Evolutionary conservation across 23 red algal species (phyloP).

Genomic region (Cyanidioschyzon merolae): DNA sequence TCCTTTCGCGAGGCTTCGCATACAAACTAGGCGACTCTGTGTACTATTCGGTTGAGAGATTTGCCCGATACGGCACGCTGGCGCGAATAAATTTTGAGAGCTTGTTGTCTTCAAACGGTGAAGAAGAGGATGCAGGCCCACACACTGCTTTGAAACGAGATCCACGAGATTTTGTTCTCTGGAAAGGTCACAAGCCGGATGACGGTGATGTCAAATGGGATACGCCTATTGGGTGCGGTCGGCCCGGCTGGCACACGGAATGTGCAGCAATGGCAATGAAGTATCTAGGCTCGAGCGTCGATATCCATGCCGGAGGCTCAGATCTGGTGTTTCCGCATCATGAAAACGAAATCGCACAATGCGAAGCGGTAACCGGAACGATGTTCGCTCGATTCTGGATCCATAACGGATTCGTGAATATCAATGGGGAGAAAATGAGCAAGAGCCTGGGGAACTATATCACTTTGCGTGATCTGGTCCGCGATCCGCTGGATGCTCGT

Average conservation of each 20-base stretch:
- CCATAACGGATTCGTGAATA: conserved; percentile 96
- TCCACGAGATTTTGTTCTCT: conserved; percentile 87
- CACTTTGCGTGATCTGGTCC: conserved; percentile 62
- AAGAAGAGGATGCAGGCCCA: conserved; percentile 15
- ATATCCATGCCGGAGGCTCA: conserved; percentile 91
- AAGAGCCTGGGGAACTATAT: conserved; percentile 83
- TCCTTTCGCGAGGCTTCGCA: conserved; percentile 34
- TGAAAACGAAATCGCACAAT: conserved; percentile 96
- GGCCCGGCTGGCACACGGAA: conserved; percentile 97
- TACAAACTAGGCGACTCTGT: conserved; percentile 65
- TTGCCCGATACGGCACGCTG: conserved; percentile 65
- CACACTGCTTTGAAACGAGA: conserved; percentile 52
- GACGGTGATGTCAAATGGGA: conserved; percentile 70
- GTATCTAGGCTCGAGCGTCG: conserved; percentile 66
- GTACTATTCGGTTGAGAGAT: conserved; percentile 70
- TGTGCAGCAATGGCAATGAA: conserved; percentile 96
- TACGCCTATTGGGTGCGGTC: conserved; percentile 56
- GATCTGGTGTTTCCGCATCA: conserved; percentile 98
- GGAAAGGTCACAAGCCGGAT: conserved; percentile 65
- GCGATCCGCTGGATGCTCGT: conserved; percentile 34
- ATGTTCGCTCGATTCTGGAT: conserved; percentile 75
- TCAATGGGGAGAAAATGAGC: conserved; percentile 92
- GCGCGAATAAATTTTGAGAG: conserved; percentile 35
- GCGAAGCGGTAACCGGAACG: conserved; percentile 47
- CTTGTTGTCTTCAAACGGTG: conserved; percentile 1